A percentile compares a stretch with the other conserved stretches of the same genome.
Evolutionary conservation across 306 rosid genomes (phyloP).

Genomic region (Mimosa pudica): DNA sequence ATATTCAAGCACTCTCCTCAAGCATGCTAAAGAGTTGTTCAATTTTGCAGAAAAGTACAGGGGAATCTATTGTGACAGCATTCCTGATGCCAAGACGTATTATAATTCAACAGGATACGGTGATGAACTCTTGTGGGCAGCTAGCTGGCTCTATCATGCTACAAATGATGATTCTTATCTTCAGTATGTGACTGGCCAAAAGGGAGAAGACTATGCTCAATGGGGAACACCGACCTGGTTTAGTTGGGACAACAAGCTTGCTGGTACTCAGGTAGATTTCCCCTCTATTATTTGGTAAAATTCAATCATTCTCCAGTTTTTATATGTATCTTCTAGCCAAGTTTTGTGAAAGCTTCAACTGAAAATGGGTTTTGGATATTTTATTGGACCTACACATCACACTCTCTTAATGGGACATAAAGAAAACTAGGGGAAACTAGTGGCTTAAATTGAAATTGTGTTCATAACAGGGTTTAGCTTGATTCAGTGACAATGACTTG

Average conservation of each 20-base stretch:
- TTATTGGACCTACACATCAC: slow-evolving; percentile 6
- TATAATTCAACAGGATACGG: slow-evolving; percentile 94
- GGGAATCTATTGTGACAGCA: slow-evolving; percentile 62
- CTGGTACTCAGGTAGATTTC: slow-evolving; percentile 79
- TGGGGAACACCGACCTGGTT: slow-evolving; percentile 93
- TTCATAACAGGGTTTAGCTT: slow-evolving; percentile 13
- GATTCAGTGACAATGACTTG: slow-evolving; percentile 3
- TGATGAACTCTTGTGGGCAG: slow-evolving; percentile 98
- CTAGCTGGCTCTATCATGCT: slow-evolving; percentile 97
- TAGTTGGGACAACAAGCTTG: slow-evolving; percentile 98
- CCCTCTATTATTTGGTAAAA: not conserved
- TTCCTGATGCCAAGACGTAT: slow-evolving; percentile 68
- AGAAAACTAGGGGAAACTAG: slow-evolving; percentile 21
- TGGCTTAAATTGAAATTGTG: slow-evolving; percentile 31
- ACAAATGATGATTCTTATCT: slow-evolving; percentile 71
- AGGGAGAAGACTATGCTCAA: slow-evolving; percentile 67
- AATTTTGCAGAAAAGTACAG: slow-evolving; percentile 68
- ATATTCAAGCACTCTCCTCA: slow-evolving; percentile 76
- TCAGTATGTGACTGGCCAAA: slow-evolving; percentile 64
- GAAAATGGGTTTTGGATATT: slow-evolving; percentile 8
- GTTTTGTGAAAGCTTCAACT: slow-evolving; percentile 5
- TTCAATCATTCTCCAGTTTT: slow-evolving; percentile 17
- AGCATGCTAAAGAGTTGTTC: slow-evolving; percentile 83
- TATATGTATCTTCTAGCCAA: slow-evolving; percentile 15
- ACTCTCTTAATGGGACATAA: not conserved